Base-by-base conservation (phyloP, 2,329 filamentous ascomycete genomes). In the Graphium sp. region DNA sequence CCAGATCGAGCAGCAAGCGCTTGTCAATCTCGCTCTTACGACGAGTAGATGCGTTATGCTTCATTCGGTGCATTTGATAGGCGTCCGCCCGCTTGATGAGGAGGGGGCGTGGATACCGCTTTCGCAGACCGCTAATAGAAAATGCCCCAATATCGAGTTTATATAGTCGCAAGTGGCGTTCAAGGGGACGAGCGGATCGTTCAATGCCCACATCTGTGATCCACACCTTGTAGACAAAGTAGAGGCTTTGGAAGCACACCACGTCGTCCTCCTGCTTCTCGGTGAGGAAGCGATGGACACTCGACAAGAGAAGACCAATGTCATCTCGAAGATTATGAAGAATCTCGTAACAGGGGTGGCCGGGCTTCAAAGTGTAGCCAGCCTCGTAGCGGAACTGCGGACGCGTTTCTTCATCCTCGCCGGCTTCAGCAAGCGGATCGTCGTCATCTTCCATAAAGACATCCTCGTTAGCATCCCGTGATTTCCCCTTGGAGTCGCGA, bases 161-260 rank as follows among this genome's bases (percentile, higher is more conserved):
- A 46, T 94, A 78, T 1, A 98, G 66, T 30, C 84, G 71, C 5
- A 79, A 71, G 10, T 95, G 75, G 13, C 89, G 68, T 47, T 98
- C 89, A 7, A 95, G 60, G 2, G 91, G 81, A 47, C 94, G 89
- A 1, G 89, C 87, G 12, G 87, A 94, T 34, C 87, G 69, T 53
- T 98, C 89, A 34, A 94, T 91, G 12, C 91, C 89, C 22, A 98
- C 85, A 43, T 98, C 89, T 2, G 92, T 84, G 42, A 98, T 95
- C 84, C 85, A 98, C 7, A 82, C 89, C 24, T 83, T 68, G 48
- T 94, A 98, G 2, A 87, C 82, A 14, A 79, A 79, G 51, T 93
- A 98, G 3, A 98, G 55, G 1, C 85, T 74, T 15, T 84, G 93
- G 53, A 98, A 98, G 52, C 84, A 94, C 11, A 80, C 74, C 1